A percentile compares a stretch with the other conserved stretches of the same genome.
phyloP scores from a whole-genome alignment of 306 rosid species.

The Ormosia emarginata region DNA sequence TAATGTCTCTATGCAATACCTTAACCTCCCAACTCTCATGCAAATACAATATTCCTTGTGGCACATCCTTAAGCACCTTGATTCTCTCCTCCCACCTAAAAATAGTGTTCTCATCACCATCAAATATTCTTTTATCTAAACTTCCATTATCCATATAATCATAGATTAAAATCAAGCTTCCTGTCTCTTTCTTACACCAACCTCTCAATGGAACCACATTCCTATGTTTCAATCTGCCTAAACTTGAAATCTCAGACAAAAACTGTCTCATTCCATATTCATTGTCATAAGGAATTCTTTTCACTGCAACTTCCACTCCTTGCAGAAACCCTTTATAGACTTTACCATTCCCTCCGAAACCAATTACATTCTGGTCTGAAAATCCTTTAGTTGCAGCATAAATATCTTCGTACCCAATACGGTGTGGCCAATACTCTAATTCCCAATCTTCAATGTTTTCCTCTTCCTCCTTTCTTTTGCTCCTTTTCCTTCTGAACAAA shows the following conservation, averaged over 20 bases:
- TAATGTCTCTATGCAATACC: slow-evolving; percentile 65
- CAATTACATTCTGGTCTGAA: slow-evolving; percentile 50
- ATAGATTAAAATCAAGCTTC: slow-evolving; percentile 51
- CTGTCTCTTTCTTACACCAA: slow-evolving; percentile 62
- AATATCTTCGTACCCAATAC: slow-evolving; percentile 45
- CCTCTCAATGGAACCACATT: slow-evolving; percentile 59
- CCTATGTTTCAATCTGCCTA: slow-evolving; percentile 64
- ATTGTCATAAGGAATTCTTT: slow-evolving; percentile 34
- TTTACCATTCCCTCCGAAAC: slow-evolving; percentile 58
- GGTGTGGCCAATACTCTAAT: slow-evolving; percentile 62
- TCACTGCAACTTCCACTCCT: slow-evolving; percentile 51
- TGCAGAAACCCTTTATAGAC: slow-evolving; percentile 49
- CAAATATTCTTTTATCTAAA: slow-evolving; percentile 50
- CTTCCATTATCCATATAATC: slow-evolving; percentile 69
- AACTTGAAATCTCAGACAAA: slow-evolving; percentile 56
- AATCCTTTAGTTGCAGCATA: slow-evolving; percentile 45
- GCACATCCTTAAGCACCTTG: slow-evolving; percentile 54
- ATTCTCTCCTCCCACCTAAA: slow-evolving; percentile 50
- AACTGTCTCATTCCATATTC: slow-evolving; percentile 52
- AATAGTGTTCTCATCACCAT: slow-evolving; percentile 13
- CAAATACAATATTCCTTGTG: slow-evolving; percentile 48
- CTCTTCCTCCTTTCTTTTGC: slow-evolving; percentile 15
- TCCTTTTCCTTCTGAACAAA: slow-evolving; percentile 24
- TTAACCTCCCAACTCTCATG: slow-evolving; percentile 66
- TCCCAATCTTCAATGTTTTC: slow-evolving; percentile 53